These are phyloP conservation scores for Rhipidocladum racemiflorum DNA, from an alignment of 176 grass and related monocot species.

Conservation along the genomic window DNA sequence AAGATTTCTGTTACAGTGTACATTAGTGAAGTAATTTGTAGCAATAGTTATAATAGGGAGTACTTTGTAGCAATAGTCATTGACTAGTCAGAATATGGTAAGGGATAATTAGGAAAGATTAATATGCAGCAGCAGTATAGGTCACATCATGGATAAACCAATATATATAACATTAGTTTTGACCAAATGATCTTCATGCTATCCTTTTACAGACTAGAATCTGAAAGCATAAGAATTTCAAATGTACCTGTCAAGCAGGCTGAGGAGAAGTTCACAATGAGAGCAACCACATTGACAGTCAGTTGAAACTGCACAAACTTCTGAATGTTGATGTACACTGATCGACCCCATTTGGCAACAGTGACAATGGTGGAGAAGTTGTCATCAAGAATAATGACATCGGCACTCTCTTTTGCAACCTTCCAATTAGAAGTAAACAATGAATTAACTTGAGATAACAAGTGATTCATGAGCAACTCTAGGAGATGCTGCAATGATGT, in stretches of 20 bases:
- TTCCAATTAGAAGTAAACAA: constrained; percentile 24
- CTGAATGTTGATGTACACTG: constrained; percentile 98
- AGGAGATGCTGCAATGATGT: neutral
- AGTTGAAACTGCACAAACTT: constrained; percentile 98
- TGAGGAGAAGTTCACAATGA: constrained; percentile 92
- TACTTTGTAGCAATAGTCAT: neutral
- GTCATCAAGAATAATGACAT: constrained; percentile 97
- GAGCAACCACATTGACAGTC: constrained; percentile 94
- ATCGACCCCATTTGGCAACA: constrained; percentile 94
- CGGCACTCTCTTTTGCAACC: constrained; percentile 96
- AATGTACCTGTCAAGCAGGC: constrained; percentile 81
- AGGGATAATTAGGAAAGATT: neutral
- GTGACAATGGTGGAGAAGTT: constrained; percentile 98
- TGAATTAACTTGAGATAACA: neutral
- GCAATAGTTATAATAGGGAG: neutral
- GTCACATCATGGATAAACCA: neutral
- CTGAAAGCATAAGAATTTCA: neutral
- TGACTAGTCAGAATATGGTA: neutral
- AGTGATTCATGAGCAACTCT: neutral
- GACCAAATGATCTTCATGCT: neutral
- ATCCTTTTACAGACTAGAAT: neutral
- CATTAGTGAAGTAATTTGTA: neutral
- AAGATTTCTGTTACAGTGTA: neutral
- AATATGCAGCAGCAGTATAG: neutral
- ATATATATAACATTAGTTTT: constrained; percentile 5